Percentiles rank a stretch among this genome's conserved stretches.
phyloP scores from a whole-genome alignment of 768 basidiomycete genomes.

The Pleurotus tuber-regium region DNA sequence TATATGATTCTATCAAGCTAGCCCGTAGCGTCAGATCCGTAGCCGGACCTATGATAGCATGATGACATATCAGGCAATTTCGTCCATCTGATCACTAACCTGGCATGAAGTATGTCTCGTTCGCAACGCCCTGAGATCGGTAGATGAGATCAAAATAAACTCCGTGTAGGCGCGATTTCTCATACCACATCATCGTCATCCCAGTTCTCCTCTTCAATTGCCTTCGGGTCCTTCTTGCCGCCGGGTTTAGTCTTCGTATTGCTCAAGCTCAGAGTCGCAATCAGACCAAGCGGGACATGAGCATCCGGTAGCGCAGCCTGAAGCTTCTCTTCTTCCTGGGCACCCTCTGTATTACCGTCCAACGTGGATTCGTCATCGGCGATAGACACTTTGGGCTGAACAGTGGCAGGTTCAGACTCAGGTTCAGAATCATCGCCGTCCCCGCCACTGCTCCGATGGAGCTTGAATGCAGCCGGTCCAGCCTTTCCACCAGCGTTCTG shows the following conservation, averaged over 20 bases:
- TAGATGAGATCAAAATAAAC: conserved; percentile 9
- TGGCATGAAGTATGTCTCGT: conserved; percentile 77
- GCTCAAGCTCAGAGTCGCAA: conserved; percentile 69
- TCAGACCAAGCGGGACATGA: conserved; percentile 71
- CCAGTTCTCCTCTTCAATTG: conserved; percentile 44
- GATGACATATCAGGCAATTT: not conserved
- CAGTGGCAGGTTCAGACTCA: conserved; percentile 28
- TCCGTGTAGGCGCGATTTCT: not conserved
- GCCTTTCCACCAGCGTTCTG: conserved; percentile 43
- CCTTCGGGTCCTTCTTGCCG: conserved; percentile 34
- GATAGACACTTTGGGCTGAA: not conserved
- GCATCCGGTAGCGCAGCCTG: conserved; percentile 60
- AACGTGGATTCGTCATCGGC: conserved; percentile 25
- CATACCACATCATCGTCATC: conserved; percentile 66
- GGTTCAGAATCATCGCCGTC: conserved; percentile 42
- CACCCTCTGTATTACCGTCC: conserved; percentile 22
- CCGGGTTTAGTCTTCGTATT: conserved; percentile 34
- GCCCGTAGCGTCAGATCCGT: conserved; percentile 69
- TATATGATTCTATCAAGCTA: conserved; percentile 71
- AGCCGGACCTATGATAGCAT: conserved; percentile 53
- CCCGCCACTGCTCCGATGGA: conserved; percentile 32
- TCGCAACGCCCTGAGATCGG: conserved; percentile 65
- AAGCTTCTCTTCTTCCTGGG: conserved; percentile 43
- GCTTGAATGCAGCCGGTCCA: conserved; percentile 42
- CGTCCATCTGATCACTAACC: conserved; percentile 37